Percentiles rank a stretch among this genome's conserved stretches.
phyloP scores from a whole-genome alignment of 2,329 filamentous ascomycete genomes.

The Grosmannia serpens region DNA sequence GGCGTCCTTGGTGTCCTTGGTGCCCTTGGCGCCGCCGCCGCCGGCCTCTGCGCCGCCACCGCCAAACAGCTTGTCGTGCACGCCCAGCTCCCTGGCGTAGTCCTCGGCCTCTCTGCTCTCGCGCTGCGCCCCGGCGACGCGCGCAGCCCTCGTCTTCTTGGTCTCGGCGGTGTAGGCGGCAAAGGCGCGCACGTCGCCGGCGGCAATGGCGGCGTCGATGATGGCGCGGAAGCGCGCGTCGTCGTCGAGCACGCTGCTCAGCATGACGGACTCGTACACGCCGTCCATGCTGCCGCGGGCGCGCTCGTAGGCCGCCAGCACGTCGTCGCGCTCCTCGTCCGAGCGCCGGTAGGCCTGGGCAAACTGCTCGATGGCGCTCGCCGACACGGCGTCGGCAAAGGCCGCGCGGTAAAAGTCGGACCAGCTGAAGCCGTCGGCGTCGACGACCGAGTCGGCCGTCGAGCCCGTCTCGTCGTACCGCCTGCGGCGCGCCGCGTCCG shows the following conservation, averaged over 20 bases:
- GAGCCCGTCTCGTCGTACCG: constrained; percentile 87
- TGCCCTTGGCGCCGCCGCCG: background rate
- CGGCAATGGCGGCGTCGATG: constrained; percentile 68
- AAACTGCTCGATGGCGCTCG: constrained; percentile 64
- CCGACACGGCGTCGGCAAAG: constrained; percentile 64
- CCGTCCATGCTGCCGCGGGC: constrained; percentile 62
- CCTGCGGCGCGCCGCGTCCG: constrained; percentile 65
- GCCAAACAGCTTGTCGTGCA: constrained; percentile 58
- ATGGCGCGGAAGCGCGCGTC: constrained; percentile 74
- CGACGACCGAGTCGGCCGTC: constrained; percentile 70
- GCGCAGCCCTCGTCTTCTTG: constrained; percentile 48
- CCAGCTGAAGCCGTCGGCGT: constrained; percentile 81
- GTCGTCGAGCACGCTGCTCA: constrained; percentile 72
- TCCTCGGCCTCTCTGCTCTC: constrained; percentile 66
- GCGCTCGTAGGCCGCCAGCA: constrained; percentile 65
- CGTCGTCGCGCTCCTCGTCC: constrained; percentile 69
- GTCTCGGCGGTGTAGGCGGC: constrained; percentile 62
- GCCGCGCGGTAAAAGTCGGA: constrained; percentile 78
- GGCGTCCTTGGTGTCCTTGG: constrained; percentile 21
- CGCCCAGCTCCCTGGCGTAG: constrained; percentile 61
- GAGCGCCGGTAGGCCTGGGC: constrained; percentile 71
- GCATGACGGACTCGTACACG: constrained; percentile 75
- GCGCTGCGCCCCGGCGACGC: constrained; percentile 49
- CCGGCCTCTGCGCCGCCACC: constrained; percentile 17
- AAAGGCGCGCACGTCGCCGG: constrained; percentile 54